Evolutionary conservation across 495 filamentous ascomycete species (phyloP).

Genomic region (Tuber microsphaerosporum): DNA sequence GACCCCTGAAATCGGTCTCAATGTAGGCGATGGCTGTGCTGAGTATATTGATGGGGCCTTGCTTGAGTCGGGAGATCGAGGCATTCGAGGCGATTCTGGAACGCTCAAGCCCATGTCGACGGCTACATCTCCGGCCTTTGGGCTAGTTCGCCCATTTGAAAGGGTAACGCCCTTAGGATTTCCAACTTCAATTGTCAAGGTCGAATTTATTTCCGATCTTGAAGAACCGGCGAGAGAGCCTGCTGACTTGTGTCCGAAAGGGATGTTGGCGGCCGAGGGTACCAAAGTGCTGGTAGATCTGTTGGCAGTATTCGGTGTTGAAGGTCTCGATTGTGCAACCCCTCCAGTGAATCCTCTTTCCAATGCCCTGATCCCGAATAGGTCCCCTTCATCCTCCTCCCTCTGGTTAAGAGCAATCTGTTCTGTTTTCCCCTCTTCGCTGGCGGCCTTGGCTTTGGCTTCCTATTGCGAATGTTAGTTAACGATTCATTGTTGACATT

Average conservation of each 20-base stretch:
- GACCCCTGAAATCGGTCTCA: conserved; percentile 17
- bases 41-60: conserved; percentile 19
- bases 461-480: conserved; percentile 24
- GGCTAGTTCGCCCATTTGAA: neutral
- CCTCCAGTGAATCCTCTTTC: conserved; percentile 47
- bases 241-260: conserved; percentile 29
- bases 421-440: conserved; percentile 41
- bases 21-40: conserved; percentile 15
- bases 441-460: conserved; percentile 22
- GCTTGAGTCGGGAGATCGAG: conserved; percentile 23
- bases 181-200: conserved; percentile 36
- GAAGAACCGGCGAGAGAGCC: conserved; percentile 4
- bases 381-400: conserved; percentile 47
- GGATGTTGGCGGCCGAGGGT: conserved; percentile 23
- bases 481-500: neutral
- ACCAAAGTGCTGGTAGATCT: conserved; percentile 26
- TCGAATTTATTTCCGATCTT: conserved; percentile 16
- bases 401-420: conserved; percentile 42
- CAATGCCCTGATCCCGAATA: conserved; percentile 47
- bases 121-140: conserved; percentile 16
- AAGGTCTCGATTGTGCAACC: conserved; percentile 47
- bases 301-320: conserved; percentile 33
- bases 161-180: conserved; percentile 13
- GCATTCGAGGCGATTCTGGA: conserved; percentile 30
- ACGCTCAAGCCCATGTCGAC: conserved; percentile 33